Conservation (phyloP, 2,329 filamentous ascomycete species). For the Emydomyces testavorans region DNA sequence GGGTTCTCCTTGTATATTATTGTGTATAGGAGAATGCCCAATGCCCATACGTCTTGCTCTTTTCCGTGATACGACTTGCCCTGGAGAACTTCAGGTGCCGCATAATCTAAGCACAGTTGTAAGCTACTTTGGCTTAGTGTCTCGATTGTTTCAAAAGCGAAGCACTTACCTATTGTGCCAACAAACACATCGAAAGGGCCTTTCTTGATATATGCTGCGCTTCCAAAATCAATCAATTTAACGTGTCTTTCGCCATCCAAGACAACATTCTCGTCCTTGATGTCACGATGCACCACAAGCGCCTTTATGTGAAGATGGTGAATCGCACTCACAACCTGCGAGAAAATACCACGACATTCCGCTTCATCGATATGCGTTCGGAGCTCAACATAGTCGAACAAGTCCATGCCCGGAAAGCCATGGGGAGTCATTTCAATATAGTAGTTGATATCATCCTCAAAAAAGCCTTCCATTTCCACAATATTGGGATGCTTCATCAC, state of each 20-base stretch:
- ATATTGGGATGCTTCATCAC: constrained; percentile 54
- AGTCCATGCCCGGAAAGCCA: constrained; percentile 90
- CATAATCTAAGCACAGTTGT: constrained; percentile 59
- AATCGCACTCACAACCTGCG: constrained; percentile 79
- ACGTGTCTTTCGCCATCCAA: constrained; percentile 90
- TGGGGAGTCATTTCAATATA: constrained; percentile 97
- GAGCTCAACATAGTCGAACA: constrained; percentile 97
- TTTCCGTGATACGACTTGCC: constrained; percentile 87
- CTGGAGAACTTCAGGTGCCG: constrained; percentile 91
- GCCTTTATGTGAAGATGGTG: constrained; percentile 87
- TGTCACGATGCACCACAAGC: constrained; percentile 87
- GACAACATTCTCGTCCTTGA: constrained; percentile 98
- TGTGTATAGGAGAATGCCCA: constrained; percentile 93
- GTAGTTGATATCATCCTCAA: constrained; percentile 63
- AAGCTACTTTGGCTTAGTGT: neutral
- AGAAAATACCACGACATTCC: constrained; percentile 89
- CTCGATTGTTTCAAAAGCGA: neutral
- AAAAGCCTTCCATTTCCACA: constrained; percentile 58
- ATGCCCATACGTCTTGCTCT: constrained; percentile 95
- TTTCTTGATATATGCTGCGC: constrained; percentile 94
- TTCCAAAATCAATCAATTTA: constrained; percentile 96
- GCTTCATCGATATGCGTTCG: constrained; percentile 91
- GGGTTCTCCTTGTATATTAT: constrained; percentile 99
- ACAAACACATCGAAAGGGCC: constrained; percentile 98
- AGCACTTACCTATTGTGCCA: constrained; percentile 75